phyloP scores from a whole-genome alignment of 495 filamentous ascomycete species.

The Penicillium bovifimosum region DNA sequence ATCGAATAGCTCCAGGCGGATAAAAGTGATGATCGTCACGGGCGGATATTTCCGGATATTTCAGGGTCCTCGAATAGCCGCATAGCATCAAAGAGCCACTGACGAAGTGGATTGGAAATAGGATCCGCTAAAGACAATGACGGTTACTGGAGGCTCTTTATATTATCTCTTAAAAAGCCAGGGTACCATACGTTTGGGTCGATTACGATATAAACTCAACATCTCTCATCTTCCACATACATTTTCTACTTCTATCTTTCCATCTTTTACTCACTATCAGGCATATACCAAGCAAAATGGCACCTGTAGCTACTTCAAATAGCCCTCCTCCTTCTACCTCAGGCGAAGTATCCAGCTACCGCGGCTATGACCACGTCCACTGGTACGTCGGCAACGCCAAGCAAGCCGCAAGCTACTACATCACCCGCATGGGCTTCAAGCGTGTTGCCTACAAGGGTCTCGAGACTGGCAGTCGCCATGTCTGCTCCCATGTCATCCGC shows the following conservation, averaged over 20 bases:
- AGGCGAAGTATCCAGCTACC: slow-evolving; percentile 50
- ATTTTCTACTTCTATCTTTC: background rate
- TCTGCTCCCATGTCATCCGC: slow-evolving; percentile 74
- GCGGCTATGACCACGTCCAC: slow-evolving; percentile 80
- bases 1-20: background rate
- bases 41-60: slow-evolving; percentile 21
- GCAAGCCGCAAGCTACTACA: slow-evolving; percentile 82
- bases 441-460: slow-evolving; percentile 78
- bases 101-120: background rate
- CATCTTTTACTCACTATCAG: background rate
- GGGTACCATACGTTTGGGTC: background rate
- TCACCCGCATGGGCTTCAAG: slow-evolving; percentile 75
- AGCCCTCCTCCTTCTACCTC: slow-evolving; percentile 36
- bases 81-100: background rate
- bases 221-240: background rate
- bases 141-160: slow-evolving; percentile 12
- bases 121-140: slow-evolving; percentile 6
- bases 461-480: slow-evolving; percentile 71
- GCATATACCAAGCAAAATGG: slow-evolving; percentile 45
- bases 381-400: slow-evolving; percentile 98
- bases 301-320: slow-evolving; percentile 63
- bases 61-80: slow-evolving; percentile 11
- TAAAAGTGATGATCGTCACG: slow-evolving; percentile 1
- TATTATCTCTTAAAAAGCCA: background rate
- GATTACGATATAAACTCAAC: slow-evolving; percentile 2